Conservation (phyloP, 805 yeast species). For the Candida manassasensis region DNA sequence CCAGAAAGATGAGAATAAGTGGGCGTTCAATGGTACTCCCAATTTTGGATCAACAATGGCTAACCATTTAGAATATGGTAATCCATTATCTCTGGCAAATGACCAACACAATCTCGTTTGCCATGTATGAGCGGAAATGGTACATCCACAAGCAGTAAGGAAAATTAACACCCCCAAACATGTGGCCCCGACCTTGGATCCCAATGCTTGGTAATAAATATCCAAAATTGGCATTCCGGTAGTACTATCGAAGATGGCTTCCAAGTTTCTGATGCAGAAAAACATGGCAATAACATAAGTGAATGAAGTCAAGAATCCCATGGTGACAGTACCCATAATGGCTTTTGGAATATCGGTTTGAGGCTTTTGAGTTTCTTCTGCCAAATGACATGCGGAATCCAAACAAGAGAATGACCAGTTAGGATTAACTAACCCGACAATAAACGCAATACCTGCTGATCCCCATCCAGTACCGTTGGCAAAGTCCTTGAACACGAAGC, state of each 20-base stretch:
- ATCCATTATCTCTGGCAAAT: conserved; percentile 39
- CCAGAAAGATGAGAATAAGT: conserved; percentile 28
- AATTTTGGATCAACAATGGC: conserved; percentile 32
- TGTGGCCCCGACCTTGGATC: conserved; percentile 31
- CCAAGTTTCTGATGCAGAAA: conserved; percentile 31
- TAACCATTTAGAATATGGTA: conserved; percentile 37
- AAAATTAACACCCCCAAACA: conserved; percentile 32
- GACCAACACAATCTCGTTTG: conserved; percentile 43
- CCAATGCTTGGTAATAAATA: conserved; percentile 36
- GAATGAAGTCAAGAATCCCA: conserved; percentile 36
- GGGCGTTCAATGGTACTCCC: conserved; percentile 39
- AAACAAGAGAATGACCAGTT: conserved; percentile 37
- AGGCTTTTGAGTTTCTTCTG: conserved; percentile 37
- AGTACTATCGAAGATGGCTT: conserved; percentile 20
- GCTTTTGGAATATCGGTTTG: conserved; percentile 37
- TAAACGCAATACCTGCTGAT: conserved; percentile 32
- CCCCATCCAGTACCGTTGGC: conserved; percentile 23
- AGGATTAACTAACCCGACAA: conserved; percentile 36
- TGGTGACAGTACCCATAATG: conserved; percentile 36
- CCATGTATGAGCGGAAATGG: conserved; percentile 39
- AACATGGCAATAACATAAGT: conserved; percentile 39
- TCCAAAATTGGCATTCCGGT: conserved; percentile 40
- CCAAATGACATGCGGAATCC: conserved; percentile 39
- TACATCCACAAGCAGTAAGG: conserved; percentile 35
- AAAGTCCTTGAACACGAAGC: conserved; percentile 19